phyloP scores from a whole-genome alignment of 257 asterid genomes.

The Scutellaria barbata region DNA sequence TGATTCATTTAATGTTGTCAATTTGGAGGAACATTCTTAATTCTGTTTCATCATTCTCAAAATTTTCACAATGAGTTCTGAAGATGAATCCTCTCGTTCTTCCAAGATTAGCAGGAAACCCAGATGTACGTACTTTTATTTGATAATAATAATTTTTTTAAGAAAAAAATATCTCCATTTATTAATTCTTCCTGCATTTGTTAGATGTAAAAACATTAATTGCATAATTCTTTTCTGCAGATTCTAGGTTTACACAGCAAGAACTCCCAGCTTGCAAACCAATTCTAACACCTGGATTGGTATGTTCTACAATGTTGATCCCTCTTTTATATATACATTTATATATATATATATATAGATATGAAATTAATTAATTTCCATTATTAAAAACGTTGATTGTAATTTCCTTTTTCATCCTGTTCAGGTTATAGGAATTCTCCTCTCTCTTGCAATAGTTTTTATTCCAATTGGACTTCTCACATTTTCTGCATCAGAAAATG shows the following conservation, averaged over 20 bases:
- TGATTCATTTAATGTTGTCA: slow-evolving; percentile 1
- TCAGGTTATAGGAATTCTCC: slow-evolving; percentile 70
- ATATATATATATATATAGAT: no score
- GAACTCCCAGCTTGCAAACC: slow-evolving; percentile 98
- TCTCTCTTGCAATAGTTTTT: slow-evolving; percentile 63
- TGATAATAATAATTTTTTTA: not conserved
- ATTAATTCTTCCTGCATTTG: not conserved
- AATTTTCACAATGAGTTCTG: slow-evolving; percentile 36
- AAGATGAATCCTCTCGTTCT: slow-evolving; percentile 40
- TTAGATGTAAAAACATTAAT: no score
- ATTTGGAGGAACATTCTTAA: slow-evolving; percentile 28
- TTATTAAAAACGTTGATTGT: not conserved
- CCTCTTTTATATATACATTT: no score
- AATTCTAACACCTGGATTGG: slow-evolving; percentile 86
- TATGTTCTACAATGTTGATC: slow-evolving; percentile 34
- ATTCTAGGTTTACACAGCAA: slow-evolving; percentile 91
- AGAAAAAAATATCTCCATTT: not conserved
- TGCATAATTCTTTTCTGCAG: slow-evolving; percentile 40
- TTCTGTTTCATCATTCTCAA: not conserved
- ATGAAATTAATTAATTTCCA: no score
- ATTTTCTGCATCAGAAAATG: slow-evolving; percentile 69
- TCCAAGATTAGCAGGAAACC: slow-evolving; percentile 50
- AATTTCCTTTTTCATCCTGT: slow-evolving; percentile 1
- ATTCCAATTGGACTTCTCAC: slow-evolving; percentile 79
- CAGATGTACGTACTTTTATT: slow-evolving; percentile 38